Evolutionary conservation across 345 rosid genomes (phyloP).

Genomic region (Luvunga scandens): DNA sequence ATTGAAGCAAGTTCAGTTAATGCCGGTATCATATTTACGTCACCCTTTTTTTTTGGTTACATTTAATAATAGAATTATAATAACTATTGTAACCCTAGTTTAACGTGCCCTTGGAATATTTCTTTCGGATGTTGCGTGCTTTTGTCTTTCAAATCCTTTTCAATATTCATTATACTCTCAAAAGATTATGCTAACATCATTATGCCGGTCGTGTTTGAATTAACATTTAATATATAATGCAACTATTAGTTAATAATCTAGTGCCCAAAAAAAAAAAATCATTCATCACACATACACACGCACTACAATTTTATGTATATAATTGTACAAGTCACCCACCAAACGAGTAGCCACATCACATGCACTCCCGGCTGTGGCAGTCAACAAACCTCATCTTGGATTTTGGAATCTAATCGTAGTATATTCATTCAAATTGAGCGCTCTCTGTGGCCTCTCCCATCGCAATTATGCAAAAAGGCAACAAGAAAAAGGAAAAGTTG

Average conservation of each 20-base stretch:
- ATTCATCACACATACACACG: too few relatives aligned
- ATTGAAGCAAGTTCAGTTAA: not conserved
- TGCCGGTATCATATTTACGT: not conserved
- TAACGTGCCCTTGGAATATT: too few relatives aligned
- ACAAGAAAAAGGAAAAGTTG: too few relatives aligned
- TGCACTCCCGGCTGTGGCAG: not conserved
- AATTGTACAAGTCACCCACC: not conserved
- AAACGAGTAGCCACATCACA: not conserved
- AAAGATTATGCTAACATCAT: not conserved
- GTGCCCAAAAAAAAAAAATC: too few relatives aligned
- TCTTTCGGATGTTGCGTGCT: not conserved
- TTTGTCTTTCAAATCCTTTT: not conserved
- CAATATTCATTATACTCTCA: too few relatives aligned
- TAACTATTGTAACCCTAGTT: not conserved
- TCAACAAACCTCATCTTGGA: not conserved
- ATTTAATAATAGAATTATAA: too few relatives aligned
- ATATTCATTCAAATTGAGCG: not conserved
- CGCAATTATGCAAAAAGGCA: not conserved
- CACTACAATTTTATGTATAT: not conserved
- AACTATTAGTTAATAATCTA: too few relatives aligned
- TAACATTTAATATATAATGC: not conserved
- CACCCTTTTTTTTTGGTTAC: not conserved
- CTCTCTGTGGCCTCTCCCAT: not conserved
- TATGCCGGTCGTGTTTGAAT: not conserved
- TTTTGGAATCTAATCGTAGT: conserved; percentile 2